Base-by-base conservation (phyloP, 2,329 filamentous ascomycete genomes). In the Coniella vitis region DNA sequence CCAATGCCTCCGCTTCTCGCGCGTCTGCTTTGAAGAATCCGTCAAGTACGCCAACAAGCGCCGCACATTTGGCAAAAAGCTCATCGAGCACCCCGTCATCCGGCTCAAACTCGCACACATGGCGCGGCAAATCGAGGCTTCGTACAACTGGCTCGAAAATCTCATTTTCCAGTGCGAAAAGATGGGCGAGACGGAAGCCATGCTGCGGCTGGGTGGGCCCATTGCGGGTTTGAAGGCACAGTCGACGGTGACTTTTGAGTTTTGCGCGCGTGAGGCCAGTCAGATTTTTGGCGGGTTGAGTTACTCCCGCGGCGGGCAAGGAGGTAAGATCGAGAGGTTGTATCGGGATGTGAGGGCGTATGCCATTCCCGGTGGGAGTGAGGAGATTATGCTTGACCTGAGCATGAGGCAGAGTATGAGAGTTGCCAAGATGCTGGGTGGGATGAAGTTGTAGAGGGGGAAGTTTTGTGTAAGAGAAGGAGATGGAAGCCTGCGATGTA, bases 381-480 rank as follows among this genome's bases (percentile, higher is more conserved):
- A 98, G 73, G 93, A 98, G 78, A 98, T 98, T 57, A 98, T 98
- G 93, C 73, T 97, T 57, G 93, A 98, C 67, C 69, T 98, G 62
- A 95, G 88, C 48, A 58, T 67, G 59, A 56, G 48, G 59, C 90
- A 96, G 75, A 86, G 84, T 55, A 66, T 95, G 74, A 83, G 81
- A 66, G 93, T 98, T 48, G 87, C 90, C 59, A 84, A 96, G 77
- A 83, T 84, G 54, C 74, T 95, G 66, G 45, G 51, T 7, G 93
- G 93, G 9, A 96, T 97, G 91, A 98, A 96, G 78, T 65, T 98
- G 66, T 97, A 83, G 39, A 38, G n/a, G 8, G 3, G 8, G 17
- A 25, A 16, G 29, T 17, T 16, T 9, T 14, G 20, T 20, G 21
- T 17, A 17, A 19, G 12, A 31, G 12, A 10, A 35, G 16, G 13